Conservation (phyloP, 768 basidiomycete species). For the Xerocomellus dryophilus region DNA sequence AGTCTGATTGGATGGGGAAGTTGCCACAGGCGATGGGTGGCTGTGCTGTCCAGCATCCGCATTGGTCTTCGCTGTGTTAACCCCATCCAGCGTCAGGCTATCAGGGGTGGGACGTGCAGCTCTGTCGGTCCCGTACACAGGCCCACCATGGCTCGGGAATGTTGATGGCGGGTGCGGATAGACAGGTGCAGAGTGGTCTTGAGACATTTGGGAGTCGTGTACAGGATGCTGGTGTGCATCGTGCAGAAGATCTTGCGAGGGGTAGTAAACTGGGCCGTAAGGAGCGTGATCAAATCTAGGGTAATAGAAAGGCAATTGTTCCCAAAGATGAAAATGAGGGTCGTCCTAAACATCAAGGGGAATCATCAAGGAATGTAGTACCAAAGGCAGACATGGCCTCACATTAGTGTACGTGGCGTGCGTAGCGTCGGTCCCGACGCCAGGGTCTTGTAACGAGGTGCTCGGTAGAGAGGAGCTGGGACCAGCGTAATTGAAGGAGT, state of each 20-base stretch:
- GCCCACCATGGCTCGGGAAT: neutral
- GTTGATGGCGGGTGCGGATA: neutral
- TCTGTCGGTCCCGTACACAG: neutral
- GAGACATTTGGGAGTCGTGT: constrained; percentile 3
- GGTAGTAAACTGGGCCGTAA: neutral
- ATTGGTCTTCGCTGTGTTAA: constrained; percentile 11
- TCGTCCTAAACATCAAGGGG: constrained; percentile 3
- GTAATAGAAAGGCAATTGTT: neutral
- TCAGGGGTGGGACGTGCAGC: neutral
- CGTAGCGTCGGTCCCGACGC: neutral
- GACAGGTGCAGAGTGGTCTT: neutral
- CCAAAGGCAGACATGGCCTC: neutral
- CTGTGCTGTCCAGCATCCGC: constrained; percentile 10
- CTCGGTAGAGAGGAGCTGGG: neutral
- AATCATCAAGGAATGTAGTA: neutral
- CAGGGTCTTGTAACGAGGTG: neutral
- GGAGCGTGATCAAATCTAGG: neutral
- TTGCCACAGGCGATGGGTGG: constrained; percentile 21
- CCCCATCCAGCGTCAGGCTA: neutral
- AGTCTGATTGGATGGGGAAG: constrained; percentile 3
- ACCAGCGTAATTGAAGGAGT: neutral
- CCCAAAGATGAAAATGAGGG: neutral
- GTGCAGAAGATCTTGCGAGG: neutral
- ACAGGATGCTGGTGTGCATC: neutral
- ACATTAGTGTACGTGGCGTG: constrained; percentile 12